These are phyloP conservation scores for Xeromyces bisporus DNA, from an alignment of 495 filamentous ascomycete genomes.

Conservation along the genomic window DNA sequence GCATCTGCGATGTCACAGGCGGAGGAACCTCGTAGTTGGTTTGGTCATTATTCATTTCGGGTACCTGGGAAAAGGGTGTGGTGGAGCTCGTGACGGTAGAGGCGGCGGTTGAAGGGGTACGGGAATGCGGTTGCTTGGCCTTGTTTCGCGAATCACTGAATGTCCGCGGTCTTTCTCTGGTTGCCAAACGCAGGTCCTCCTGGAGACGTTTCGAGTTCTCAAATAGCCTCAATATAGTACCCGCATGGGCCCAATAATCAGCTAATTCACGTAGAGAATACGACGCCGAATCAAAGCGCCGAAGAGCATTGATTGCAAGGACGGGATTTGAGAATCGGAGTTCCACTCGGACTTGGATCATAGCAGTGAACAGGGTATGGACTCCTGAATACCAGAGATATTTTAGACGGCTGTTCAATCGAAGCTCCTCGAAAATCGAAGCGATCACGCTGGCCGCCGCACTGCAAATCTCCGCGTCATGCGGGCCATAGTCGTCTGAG, in stretches of 20 bases:
- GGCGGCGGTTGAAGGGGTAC: not conserved
- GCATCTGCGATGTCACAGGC: slow-evolving; percentile 16
- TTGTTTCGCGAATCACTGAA: slow-evolving; percentile 8
- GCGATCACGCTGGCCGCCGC: slow-evolving; percentile 30
- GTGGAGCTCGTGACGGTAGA: not conserved
- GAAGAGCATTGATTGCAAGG: slow-evolving; percentile 30
- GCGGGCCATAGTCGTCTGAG: slow-evolving; percentile 27
- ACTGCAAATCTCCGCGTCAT: slow-evolving; percentile 31
- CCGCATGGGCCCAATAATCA: slow-evolving; percentile 29
- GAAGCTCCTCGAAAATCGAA: slow-evolving; percentile 32
- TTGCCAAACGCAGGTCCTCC: slow-evolving; percentile 25
- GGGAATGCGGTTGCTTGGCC: not conserved
- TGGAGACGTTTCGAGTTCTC: slow-evolving; percentile 31
- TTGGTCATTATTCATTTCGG: slow-evolving; percentile 1
- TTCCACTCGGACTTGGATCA: slow-evolving; percentile 35
- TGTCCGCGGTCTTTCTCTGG: slow-evolving; percentile 20
- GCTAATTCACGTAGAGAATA: slow-evolving; percentile 29
- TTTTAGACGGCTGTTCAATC: slow-evolving; percentile 31
- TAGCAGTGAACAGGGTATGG: slow-evolving; percentile 30
- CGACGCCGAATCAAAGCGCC: slow-evolving; percentile 29
- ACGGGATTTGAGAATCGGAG: slow-evolving; percentile 34
- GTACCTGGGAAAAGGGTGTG: not conserved
- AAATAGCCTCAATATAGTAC: slow-evolving; percentile 29
- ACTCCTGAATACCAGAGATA: slow-evolving; percentile 32
- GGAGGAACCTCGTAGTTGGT: slow-evolving; percentile 23